Conservation (phyloP, 495 filamentous ascomycete species). For the Antarctomyces pellizariae region DNA sequence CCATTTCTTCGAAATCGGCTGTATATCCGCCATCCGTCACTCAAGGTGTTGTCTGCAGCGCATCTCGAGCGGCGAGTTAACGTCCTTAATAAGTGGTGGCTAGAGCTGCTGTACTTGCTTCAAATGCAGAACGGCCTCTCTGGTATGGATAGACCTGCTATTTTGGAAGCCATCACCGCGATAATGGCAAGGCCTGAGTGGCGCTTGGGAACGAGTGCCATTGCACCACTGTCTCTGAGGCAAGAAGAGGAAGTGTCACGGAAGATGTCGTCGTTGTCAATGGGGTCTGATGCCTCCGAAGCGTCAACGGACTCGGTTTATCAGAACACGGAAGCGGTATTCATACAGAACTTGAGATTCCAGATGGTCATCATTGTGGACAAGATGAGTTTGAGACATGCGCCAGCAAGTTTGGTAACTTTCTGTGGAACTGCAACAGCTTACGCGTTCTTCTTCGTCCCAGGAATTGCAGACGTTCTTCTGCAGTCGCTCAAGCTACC, state of each 20-base stretch:
- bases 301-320: slow-evolving; percentile 76
- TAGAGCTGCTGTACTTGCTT: slow-evolving; percentile 56
- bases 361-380: slow-evolving; percentile 83
- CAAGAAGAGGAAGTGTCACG: slow-evolving; percentile 17
- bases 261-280: slow-evolving; percentile 23
- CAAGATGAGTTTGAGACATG: slow-evolving; percentile 69
- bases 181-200: slow-evolving; percentile 91
- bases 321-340: slow-evolving; percentile 85
- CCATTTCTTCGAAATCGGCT: slow-evolving; percentile 62
- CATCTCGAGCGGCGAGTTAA: slow-evolving; percentile 66
- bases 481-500: slow-evolving; percentile 62
- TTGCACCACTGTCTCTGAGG: slow-evolving; percentile 30
- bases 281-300: slow-evolving; percentile 41
- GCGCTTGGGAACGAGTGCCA: slow-evolving; percentile 45
- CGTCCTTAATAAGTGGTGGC: slow-evolving; percentile 93
- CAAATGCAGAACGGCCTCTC: slow-evolving; percentile 61
- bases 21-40: slow-evolving; percentile 49
- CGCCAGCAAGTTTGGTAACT: slow-evolving; percentile 75
- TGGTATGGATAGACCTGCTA: slow-evolving; percentile 53
- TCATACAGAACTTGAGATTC: slow-evolving; percentile 61
- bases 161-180: slow-evolving; percentile 58
- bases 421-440: slow-evolving; percentile 90
- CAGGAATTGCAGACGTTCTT: slow-evolving; percentile 68
- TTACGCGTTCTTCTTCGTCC: slow-evolving; percentile 91
- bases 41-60: slow-evolving; percentile 40